A percentile compares a stretch with the other conserved stretches of the same genome.
Evolutionary conservation across 495 filamentous ascomycete genomes (phyloP).

Genomic region (Aspergillus sclerotiicarbonarius): DNA sequence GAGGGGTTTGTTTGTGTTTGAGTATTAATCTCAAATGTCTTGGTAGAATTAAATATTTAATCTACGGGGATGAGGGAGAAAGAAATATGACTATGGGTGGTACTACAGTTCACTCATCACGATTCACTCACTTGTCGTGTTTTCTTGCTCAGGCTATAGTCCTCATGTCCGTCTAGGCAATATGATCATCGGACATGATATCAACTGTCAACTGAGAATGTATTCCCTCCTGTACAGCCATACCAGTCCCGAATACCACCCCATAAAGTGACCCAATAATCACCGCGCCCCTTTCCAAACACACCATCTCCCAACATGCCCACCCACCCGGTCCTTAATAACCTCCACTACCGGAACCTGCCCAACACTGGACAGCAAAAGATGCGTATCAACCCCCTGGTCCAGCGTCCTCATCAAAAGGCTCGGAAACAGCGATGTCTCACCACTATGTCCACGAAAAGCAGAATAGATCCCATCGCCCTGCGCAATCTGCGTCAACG

Average conservation of each 20-base stretch:
- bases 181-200: too few relatives aligned
- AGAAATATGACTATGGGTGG: too few relatives aligned
- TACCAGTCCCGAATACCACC: too few relatives aligned
- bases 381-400: slow-evolving; percentile 42
- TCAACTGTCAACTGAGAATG: too few relatives aligned
- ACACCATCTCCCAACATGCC: slow-evolving; percentile 41
- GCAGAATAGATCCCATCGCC: slow-evolving; percentile 35
- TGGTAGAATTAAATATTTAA: background rate
- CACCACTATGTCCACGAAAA: slow-evolving; percentile 23
- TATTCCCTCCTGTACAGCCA: too few relatives aligned
- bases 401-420: slow-evolving; percentile 42
- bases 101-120: too few relatives aligned
- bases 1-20: background rate
- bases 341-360: slow-evolving; percentile 34
- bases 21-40: background rate
- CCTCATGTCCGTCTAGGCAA: too few relatives aligned
- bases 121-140: too few relatives aligned
- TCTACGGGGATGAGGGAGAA: too few relatives aligned
- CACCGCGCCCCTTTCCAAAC: slow-evolving; percentile 21
- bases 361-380: slow-evolving; percentile 32
- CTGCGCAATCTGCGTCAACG: background rate
- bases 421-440: slow-evolving; percentile 28
- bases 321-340: slow-evolving; percentile 41
- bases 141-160: too few relatives aligned
- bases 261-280: too few relatives aligned